Base-by-base conservation (phyloP, 306 rosid genomes). In the Cicer arietinum region DNA sequence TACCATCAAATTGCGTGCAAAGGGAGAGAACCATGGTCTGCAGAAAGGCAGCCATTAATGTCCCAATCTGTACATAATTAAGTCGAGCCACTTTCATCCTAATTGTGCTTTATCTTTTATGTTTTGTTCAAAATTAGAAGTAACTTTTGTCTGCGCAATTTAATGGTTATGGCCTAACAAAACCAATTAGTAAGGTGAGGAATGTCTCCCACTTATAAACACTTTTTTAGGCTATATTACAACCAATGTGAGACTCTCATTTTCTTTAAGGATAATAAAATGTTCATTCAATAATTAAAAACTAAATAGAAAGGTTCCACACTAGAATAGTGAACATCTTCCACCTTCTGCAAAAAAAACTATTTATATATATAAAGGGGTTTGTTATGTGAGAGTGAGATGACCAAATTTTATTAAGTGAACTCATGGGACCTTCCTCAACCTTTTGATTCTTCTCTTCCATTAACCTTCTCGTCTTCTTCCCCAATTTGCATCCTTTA, bases 21-120 rank as follows among this genome's bases (percentile, higher is more conserved):
- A 58, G 37, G 17, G 13, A 44, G 54, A 40, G 75, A 69, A 67
- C 10, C 69, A 44, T 53, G n/a, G 43, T 45, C 59, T 67, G 40
- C 73, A 74, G 51, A 68, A 39, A 52, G 44, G 53, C 13, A 48
- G 62, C 53, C 74, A 61, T 54, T 39, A 68, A 61, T 75, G 63
- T 35, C 51, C 40, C 46, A 60, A 53, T 75, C 41, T 16, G 14
- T 18, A 37, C 45, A 70, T 63, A 35, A 53, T 16, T 37, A 39
- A 62, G 53, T 47, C 6, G 35, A 77, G 14, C 71, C 37, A 71
- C 18, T 39, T 47, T 45, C 73, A 54, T 13, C 74, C 44, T 7
- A 57, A 60, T 42, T 17, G 16, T 7, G 46, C 53, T 50, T 68
- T 25, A 50, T 52, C 74, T 30, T 58, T 47, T 66, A 67, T 5